Conservation (phyloP, 2,329 filamentous ascomycete genomes). For the Aureobasidium subglaciale region DNA sequence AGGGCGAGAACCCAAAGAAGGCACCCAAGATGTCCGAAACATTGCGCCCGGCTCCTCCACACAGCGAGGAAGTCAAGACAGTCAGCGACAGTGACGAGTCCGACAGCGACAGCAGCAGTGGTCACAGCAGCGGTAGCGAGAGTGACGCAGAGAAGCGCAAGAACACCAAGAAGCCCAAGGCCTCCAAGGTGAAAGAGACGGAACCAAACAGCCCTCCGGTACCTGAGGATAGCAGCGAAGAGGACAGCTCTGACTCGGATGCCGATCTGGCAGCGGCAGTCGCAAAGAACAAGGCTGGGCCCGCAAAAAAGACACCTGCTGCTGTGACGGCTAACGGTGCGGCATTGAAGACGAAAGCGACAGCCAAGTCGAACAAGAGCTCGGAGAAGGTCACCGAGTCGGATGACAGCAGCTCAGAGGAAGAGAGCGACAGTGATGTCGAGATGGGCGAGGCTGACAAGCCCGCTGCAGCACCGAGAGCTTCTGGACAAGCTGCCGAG, state of each 20-base stretch:
- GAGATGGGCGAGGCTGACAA: constrained; percentile 18
- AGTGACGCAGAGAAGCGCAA: constrained; percentile 25
- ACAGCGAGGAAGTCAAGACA: constrained; percentile 28
- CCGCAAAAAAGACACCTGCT: constrained; percentile 15
- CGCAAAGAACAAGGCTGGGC: constrained; percentile 20
- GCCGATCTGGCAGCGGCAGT: background rate
- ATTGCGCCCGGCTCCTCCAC: constrained; percentile 21
- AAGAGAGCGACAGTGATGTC: constrained; percentile 19
- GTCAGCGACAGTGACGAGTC: constrained; percentile 26
- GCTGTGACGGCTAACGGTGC: constrained; percentile 19
- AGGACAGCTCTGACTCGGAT: constrained; percentile 13
- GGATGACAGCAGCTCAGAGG: constrained; percentile 19
- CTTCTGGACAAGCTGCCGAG: background rate
- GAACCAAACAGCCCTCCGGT: constrained; percentile 22
- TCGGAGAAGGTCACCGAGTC: constrained; percentile 15
- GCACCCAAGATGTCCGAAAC: constrained; percentile 20
- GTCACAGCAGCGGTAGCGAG: constrained; percentile 29
- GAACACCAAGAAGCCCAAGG: constrained; percentile 20
- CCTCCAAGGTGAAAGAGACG: constrained; percentile 21
- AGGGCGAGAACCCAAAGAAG: constrained; percentile 26
- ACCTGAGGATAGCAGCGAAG: constrained; percentile 19
- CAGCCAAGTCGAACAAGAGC: constrained; percentile 23
- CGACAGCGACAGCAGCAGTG: constrained; percentile 21
- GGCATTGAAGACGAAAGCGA: constrained; percentile 23
- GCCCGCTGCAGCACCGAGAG: constrained; percentile 17